A percentile compares a stretch with the other conserved stretches of the same genome.
phyloP scores from a whole-genome alignment of 78 protist species.

The Mastigamoeba balamuthi region DNA sequence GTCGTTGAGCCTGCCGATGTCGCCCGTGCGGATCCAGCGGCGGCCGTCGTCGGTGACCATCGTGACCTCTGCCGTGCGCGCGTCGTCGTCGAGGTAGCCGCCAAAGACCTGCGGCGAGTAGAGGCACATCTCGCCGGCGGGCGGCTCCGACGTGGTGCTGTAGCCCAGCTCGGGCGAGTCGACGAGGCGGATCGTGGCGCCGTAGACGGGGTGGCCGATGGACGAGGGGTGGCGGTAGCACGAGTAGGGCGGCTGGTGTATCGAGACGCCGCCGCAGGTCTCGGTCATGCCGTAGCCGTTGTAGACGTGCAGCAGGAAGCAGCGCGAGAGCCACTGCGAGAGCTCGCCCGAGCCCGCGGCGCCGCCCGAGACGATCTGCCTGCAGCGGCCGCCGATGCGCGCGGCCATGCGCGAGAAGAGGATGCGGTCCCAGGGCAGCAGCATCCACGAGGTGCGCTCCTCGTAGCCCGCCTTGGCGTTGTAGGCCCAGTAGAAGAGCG shows the following conservation, averaged over 20 bases:
- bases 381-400: constrained; percentile 79
- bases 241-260: too few species aligned
- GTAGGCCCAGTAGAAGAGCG: constrained; percentile 50
- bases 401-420: constrained; percentile 47
- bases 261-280: constrained; percentile 55
- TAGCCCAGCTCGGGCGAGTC: constrained; percentile 84
- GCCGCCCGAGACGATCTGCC: constrained; percentile 68
- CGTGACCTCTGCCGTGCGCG: constrained; percentile 56
- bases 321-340: too few species aligned
- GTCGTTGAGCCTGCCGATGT: constrained; percentile 61
- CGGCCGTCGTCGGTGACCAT: constrained; percentile 37
- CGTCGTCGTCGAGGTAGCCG: constrained; percentile 81
- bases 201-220: too few species aligned
- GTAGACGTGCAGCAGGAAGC: constrained; percentile 57
- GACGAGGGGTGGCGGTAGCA: too few species aligned
- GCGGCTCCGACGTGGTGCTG: constrained; percentile 31
- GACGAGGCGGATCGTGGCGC: constrained; percentile 61
- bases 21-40: constrained; percentile 96
- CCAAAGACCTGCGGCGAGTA: constrained; percentile 72
- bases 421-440: constrained; percentile 41
- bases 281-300: constrained; percentile 94
- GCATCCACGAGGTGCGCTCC: not conserved
- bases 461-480: constrained; percentile 38
- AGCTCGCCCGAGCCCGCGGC: too few species aligned
- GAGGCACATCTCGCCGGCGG: constrained; percentile 82